Evolutionary conservation across 1,139 yeast genomes (phyloP), one percentile per base, ranked within the genome.

Genomic region (Candida pseudocylindracea): DNA sequence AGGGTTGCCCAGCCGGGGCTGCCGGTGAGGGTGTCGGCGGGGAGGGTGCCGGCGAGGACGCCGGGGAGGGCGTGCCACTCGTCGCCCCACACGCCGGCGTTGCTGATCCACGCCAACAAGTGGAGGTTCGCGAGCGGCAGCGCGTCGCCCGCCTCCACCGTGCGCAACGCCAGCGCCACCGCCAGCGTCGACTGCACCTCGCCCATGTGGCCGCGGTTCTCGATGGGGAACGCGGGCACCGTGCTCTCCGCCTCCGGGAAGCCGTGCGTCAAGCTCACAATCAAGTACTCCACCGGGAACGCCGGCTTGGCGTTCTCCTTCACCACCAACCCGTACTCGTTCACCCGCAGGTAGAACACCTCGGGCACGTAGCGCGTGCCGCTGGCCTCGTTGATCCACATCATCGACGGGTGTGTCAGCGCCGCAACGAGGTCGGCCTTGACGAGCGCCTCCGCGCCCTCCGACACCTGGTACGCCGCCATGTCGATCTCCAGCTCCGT

Each of bases 281-380:
- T 54, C 38, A 91, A 54, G 49, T 80, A 91, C 41, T 91, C 98
- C 11, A 81, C 91, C 0, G 99, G 99, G 51, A 91, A 83, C 7
- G 93, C 81, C 0, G 98, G 96, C 46, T 79, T 80, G 10, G 96
- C 98, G 45, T 80, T 78, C 30, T 72, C 70, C 46, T 81, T 83
- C 12, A 88, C 92, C 33, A 81, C 73, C 25, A 83, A 57, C 7
- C 83, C 81, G 51, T 88, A 91, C 50, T 91, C 95, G 48, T 91
- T 91, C 41, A 71, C 64, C 48, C 70, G 72, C 51, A 72, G 70
- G 58, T 75, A 91, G 45, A 80, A 78, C 15, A 91, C 78, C 41
- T 91, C 99, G 0, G 99, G 98, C 9, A 91, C 96, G 44, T 85
- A 88, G 37, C 94, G 63, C 10, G 61, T 63, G 26, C 65, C 63